Percentiles rank a stretch among this genome's conserved stretches.
Conservation (phyloP, 345 rosid species). For the Chamaenerion angustifolium region DNA sequence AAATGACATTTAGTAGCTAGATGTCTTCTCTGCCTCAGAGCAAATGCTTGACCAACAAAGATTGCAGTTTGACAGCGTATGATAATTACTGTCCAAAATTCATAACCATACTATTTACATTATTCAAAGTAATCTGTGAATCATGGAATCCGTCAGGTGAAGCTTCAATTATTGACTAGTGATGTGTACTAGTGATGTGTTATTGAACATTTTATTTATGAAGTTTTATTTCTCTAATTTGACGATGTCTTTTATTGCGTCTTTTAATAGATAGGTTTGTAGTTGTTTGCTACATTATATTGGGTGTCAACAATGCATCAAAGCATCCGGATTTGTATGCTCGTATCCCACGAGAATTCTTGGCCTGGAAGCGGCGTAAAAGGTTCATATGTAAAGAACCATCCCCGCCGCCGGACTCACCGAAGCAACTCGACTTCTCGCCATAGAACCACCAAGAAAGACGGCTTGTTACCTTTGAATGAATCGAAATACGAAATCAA, state of each 20-base stretch:
- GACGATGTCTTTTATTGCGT: background rate
- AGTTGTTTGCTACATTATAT: constrained; percentile 58
- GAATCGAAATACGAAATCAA: constrained; percentile 24
- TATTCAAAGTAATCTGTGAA: too few relatives aligned
- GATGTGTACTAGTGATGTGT: too few relatives aligned
- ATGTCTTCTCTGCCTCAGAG: background rate
- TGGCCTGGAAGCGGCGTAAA: constrained; percentile 53
- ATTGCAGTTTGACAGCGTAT: too few relatives aligned
- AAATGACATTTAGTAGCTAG: background rate
- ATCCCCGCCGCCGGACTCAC: constrained; percentile 4
- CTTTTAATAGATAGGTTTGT: constrained; percentile 35
- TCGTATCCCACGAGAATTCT: constrained; percentile 23
- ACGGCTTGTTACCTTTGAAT: constrained; percentile 13
- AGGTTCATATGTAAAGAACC: constrained; percentile 41
- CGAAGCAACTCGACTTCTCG: background rate
- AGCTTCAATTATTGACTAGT: too few relatives aligned
- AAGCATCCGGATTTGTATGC: constrained; percentile 54
- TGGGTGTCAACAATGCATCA: constrained; percentile 54
- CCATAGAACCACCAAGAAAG: constrained; percentile 7
- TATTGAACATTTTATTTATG: too few relatives aligned
- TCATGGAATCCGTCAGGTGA: too few relatives aligned
- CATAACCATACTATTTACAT: too few relatives aligned
- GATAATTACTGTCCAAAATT: too few relatives aligned
- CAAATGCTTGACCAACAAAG: too few relatives aligned
- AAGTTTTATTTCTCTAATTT: too few relatives aligned